Evolutionary conservation across 78 protist genomes (phyloP).

Genomic region (Dictyostelium firmibasis): DNA sequence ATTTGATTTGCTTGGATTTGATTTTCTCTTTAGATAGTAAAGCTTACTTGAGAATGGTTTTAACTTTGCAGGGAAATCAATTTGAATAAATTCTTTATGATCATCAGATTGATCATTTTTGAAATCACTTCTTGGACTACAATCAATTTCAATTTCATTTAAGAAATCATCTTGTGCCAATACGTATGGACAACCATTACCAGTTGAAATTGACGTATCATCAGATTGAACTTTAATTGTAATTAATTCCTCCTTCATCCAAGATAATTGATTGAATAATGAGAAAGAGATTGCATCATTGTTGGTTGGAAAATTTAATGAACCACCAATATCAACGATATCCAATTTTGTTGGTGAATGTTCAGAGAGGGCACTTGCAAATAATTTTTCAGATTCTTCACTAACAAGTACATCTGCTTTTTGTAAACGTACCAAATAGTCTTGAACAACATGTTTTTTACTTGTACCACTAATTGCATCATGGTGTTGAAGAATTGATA

Average conservation of each 20-base stretch:
- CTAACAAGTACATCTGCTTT: not conserved
- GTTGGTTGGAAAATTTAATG: not conserved
- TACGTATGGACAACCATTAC: not conserved
- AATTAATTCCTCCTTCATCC: not conserved
- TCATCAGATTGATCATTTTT: not conserved
- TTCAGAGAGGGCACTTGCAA: not conserved
- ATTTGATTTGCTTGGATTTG: not conserved
- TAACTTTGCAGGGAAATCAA: not conserved
- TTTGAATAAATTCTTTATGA: slow-evolving; percentile 8
- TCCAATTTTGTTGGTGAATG: not conserved
- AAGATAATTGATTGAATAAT: not conserved
- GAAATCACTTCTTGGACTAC: not conserved
- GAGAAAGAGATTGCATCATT: not conserved
- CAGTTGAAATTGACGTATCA: not conserved
- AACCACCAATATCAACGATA: not conserved
- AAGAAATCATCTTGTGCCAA: not conserved
- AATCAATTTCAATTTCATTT: not conserved
- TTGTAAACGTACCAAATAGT: not conserved
- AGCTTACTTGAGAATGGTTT: not conserved
- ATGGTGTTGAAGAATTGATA: slow-evolving; percentile 48
- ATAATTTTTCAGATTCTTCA: not conserved
- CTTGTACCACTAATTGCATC: slow-evolving; percentile 51
- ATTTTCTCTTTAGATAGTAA: not conserved
- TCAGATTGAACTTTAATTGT: not conserved
- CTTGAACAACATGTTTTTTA: slow-evolving; percentile 18